phyloP scores from a whole-genome alignment of 805 yeast species.

The Candida ascalaphidarum region DNA sequence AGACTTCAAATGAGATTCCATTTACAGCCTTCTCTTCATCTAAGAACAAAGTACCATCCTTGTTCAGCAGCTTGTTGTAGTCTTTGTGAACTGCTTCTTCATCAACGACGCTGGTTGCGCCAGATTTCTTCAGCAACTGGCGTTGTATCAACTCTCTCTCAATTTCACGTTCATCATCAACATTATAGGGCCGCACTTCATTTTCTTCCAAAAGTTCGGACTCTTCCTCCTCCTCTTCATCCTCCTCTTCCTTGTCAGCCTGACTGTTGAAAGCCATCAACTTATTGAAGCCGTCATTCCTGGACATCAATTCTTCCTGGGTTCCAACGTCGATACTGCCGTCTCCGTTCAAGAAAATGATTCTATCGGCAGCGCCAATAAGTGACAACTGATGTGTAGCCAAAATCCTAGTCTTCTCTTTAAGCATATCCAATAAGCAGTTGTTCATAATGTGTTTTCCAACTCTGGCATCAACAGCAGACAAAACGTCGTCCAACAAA shows the following conservation, averaged over 20 bases:
- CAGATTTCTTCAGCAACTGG: conserved; percentile 1
- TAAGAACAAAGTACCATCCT: conserved; percentile 18
- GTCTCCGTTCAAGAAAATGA: conserved; percentile 62
- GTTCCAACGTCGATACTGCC: conserved; percentile 57
- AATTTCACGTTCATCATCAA: background rate
- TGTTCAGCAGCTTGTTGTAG: conserved; percentile 15
- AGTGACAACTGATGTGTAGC: conserved; percentile 82
- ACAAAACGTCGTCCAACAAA: conserved; percentile 68
- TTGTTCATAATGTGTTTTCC: conserved; percentile 70
- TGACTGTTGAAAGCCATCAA: conserved; percentile 31
- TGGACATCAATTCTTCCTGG: conserved; percentile 38
- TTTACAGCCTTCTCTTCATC: conserved; percentile 57
- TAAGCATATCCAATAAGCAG: conserved; percentile 55
- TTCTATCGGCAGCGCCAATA: conserved; percentile 58
- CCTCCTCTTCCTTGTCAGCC: conserved; percentile 12
- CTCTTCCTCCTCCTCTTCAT: conserved; percentile 6
- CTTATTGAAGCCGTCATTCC: conserved; percentile 25
- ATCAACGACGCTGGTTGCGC: conserved; percentile 11
- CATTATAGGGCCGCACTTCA: conserved; percentile 2
- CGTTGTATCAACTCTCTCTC: conserved; percentile 6
- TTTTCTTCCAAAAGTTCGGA: conserved; percentile 10
- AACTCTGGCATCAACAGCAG: conserved; percentile 83
- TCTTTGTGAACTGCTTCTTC: conserved; percentile 27
- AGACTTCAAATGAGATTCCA: conserved; percentile 40
- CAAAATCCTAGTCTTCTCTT: conserved; percentile 55